Evolutionary conservation across 768 basidiomycete genomes (phyloP).

Genomic region (Cystofilobasidium bisporidii): DNA sequence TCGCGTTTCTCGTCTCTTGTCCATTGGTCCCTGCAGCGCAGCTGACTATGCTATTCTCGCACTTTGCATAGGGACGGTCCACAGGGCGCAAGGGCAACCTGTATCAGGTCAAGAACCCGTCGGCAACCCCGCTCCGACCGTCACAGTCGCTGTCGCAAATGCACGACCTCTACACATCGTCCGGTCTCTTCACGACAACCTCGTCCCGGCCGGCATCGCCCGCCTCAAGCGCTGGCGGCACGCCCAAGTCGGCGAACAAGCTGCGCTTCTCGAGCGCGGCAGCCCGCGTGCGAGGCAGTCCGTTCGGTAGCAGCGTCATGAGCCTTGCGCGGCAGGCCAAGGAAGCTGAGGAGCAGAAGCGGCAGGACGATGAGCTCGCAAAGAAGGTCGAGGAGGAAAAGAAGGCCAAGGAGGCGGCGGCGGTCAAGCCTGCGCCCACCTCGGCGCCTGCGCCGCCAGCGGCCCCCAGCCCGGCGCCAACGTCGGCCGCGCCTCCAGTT

Average conservation of each 20-base stretch:
- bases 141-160: conserved; percentile 18
- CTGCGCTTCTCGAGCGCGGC: conserved; percentile 10
- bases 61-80: neutral
- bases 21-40: neutral
- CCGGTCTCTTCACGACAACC: conserved; percentile 13
- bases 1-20: neutral
- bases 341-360: conserved; percentile 17
- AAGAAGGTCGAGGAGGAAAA: conserved; percentile 15
- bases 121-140: conserved; percentile 19
- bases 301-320: neutral
- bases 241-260: neutral
- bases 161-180: conserved; percentile 12
- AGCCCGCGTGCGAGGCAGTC: neutral
- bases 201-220: neutral
- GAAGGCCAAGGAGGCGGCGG: neutral
- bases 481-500: too few species aligned
- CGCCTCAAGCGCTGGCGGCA: neutral
- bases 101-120: conserved; percentile 10
- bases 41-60: neutral
- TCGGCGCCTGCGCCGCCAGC: neutral
- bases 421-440: neutral
- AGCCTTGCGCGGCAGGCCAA: conserved; percentile 9
- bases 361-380: conserved; percentile 14
- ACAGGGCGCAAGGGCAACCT: neutral
- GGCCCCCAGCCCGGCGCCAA: too few species aligned